phyloP scores from a whole-genome alignment of 2,329 filamentous ascomycete genomes.

The Coniella vitis region DNA sequence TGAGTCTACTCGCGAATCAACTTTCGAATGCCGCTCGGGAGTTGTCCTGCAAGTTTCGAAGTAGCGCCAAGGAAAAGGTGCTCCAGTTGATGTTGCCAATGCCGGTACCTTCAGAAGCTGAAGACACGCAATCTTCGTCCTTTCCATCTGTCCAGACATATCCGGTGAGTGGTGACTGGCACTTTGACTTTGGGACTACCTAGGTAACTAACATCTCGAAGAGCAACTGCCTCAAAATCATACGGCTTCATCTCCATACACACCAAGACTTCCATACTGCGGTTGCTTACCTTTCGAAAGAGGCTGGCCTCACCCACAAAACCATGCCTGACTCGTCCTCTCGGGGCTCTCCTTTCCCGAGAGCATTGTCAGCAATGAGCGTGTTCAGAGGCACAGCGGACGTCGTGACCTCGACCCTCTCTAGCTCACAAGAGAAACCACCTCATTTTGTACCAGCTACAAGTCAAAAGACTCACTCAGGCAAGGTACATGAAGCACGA shows the following conservation, averaged over 20 bases:
- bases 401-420: too few relatives aligned
- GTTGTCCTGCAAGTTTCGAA: not conserved
- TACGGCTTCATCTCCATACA: not conserved
- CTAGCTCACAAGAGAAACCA: not conserved
- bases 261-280: slow-evolving; percentile 6
- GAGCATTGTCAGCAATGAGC: not conserved
- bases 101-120: not conserved
- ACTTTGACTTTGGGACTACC: not conserved
- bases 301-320: not conserved
- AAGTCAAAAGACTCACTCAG: not conserved
- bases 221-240: not conserved
- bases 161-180: not conserved
- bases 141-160: not conserved
- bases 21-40: not conserved
- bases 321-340: not conserved
- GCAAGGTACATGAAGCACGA: not conserved
- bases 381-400: not conserved
- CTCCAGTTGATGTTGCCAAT: slow-evolving; percentile 7
- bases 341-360: not conserved
- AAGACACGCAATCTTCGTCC: not conserved
- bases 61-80: not conserved
- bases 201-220: not conserved
- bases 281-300: slow-evolving; percentile 4
- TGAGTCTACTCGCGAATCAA: not conserved
- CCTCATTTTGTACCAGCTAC: not conserved